Evolutionary conservation across 495 filamentous ascomycete genomes (phyloP).

Genomic region (Aspergillus bertholletiae): DNA sequence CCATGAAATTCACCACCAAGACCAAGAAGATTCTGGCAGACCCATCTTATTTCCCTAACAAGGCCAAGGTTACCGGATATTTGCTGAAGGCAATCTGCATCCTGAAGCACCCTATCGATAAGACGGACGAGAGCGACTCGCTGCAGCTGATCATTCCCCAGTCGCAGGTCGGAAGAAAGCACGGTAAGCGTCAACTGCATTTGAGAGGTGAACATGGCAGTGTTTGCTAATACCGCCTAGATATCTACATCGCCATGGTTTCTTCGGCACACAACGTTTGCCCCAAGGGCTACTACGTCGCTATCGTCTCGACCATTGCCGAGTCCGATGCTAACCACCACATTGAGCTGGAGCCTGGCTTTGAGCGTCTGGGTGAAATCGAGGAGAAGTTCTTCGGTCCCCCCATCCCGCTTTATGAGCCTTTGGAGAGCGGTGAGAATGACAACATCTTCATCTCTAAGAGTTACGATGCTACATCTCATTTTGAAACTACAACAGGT

Average conservation of each 20-base stretch:
- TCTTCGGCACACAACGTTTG: constrained; percentile 97
- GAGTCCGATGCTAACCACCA: constrained; percentile 91
- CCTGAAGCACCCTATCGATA: constrained; percentile 86
- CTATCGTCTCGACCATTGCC: constrained; percentile 96
- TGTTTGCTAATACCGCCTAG: constrained; percentile 42
- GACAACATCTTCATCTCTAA: constrained; percentile 97
- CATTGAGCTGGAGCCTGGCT: constrained; percentile 86
- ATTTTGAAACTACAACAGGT: constrained; percentile 91
- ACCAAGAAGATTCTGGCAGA: constrained; percentile 94
- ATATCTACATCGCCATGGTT: constrained; percentile 97
- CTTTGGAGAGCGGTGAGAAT: constrained; percentile 76
- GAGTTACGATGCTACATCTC: constrained; percentile 95
- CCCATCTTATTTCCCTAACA: constrained; percentile 92
- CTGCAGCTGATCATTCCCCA: constrained; percentile 97
- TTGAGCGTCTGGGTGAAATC: constrained; percentile 88
- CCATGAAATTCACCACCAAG: constrained; percentile 93
- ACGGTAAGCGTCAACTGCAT: constrained; percentile 57
- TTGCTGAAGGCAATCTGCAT: constrained; percentile 96
- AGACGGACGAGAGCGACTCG: constrained; percentile 85
- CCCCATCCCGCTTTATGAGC: constrained; percentile 90
- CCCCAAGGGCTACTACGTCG: constrained; percentile 98
- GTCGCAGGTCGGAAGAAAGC: constrained; percentile 89
- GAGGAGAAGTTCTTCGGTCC: constrained; percentile 97
- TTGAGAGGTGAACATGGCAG: neutral
- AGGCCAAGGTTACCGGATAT: constrained; percentile 81